phyloP scores from a whole-genome alignment of 106 monocot genomes.

The Amphibolis antarctica region DNA sequence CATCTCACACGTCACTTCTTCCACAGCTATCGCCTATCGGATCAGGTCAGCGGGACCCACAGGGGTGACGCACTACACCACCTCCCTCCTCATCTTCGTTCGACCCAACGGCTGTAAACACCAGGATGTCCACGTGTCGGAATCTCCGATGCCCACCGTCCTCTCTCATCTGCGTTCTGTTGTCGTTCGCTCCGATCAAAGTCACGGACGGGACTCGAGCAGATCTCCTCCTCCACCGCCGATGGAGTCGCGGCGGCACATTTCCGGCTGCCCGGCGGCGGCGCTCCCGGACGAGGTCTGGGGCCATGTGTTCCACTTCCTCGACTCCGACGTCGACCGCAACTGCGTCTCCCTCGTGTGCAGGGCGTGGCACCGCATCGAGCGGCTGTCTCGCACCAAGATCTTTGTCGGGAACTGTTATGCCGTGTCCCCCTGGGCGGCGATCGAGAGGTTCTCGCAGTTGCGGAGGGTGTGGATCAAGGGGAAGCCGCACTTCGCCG shows the following conservation, averaged over 20 bases:
- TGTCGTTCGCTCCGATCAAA: too few relatives aligned
- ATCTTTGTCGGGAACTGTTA: slow-evolving; percentile 75
- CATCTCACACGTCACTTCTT: too few relatives aligned
- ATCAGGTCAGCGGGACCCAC: too few relatives aligned
- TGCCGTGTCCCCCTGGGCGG: slow-evolving; percentile 26
- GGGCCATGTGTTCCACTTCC: slow-evolving; percentile 57
- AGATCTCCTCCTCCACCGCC: too few relatives aligned
- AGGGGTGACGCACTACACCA: too few relatives aligned
- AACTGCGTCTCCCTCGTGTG: slow-evolving; percentile 40
- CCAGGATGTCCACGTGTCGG: too few relatives aligned
- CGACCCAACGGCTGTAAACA: too few relatives aligned
- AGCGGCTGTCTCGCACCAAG: slow-evolving; percentile 34
- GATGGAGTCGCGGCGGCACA: background rate
- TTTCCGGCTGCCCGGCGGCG: background rate
- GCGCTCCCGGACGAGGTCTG: slow-evolving; percentile 71
- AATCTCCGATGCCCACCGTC: too few relatives aligned
- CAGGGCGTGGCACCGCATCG: slow-evolving; percentile 32
- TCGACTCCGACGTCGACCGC: slow-evolving; percentile 35
- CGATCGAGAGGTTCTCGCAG: slow-evolving; percentile 32
- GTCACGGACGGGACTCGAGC: too few relatives aligned
- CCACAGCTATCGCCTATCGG: too few relatives aligned
- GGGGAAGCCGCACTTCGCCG: slow-evolving; percentile 91
- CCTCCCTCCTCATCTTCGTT: too few relatives aligned
- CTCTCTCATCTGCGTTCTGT: too few relatives aligned
- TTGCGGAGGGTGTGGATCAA: slow-evolving; percentile 39